These are phyloP conservation scores for Edaphochlamys debaryana DNA, from an alignment of 139 green algal genomes.

Conservation along the genomic window DNA sequence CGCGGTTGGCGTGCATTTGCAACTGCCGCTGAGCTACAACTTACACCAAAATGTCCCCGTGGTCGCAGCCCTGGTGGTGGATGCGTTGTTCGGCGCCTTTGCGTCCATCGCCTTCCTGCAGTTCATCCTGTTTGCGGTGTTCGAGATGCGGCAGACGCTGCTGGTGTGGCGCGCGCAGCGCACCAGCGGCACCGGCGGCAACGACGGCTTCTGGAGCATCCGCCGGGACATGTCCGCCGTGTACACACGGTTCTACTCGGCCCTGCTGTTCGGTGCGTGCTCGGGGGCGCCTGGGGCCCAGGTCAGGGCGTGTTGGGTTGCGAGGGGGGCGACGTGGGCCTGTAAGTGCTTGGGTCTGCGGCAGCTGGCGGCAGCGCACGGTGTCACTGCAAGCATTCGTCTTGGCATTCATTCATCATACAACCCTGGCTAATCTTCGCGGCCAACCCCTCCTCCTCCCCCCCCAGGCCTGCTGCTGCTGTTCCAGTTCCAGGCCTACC, in stretches of 20 bases:
- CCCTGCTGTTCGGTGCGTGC: slow-evolving; percentile 61
- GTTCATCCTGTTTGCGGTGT: slow-evolving; percentile 81
- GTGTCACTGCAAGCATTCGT: no score
- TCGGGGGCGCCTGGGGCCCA: background rate
- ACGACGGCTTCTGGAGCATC: slow-evolving; percentile 64
- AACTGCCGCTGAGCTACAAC: no score
- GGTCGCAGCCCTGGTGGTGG: slow-evolving; percentile 81
- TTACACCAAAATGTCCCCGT: no score
- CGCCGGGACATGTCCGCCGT: slow-evolving; percentile 82
- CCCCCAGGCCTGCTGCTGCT: slow-evolving; percentile 61
- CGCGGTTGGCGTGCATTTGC: no score
- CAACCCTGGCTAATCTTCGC: background rate
- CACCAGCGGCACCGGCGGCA: background rate
- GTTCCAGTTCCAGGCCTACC: slow-evolving; percentile 63
- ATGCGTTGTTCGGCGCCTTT: slow-evolving; percentile 86
- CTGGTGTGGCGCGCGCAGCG: slow-evolving; percentile 78
- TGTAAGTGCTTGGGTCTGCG: background rate
- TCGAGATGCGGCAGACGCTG: slow-evolving; percentile 90
- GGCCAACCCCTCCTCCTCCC: no score
- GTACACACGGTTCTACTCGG: slow-evolving; percentile 88
- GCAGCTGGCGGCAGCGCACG: no score
- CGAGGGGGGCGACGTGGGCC: background rate
- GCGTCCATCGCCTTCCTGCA: slow-evolving; percentile 77
- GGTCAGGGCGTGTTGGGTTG: background rate
- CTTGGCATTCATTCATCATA: no score